phyloP scores from a whole-genome alignment of 768 basidiomycete genomes.

The Kwoniella heveanensis region DNA sequence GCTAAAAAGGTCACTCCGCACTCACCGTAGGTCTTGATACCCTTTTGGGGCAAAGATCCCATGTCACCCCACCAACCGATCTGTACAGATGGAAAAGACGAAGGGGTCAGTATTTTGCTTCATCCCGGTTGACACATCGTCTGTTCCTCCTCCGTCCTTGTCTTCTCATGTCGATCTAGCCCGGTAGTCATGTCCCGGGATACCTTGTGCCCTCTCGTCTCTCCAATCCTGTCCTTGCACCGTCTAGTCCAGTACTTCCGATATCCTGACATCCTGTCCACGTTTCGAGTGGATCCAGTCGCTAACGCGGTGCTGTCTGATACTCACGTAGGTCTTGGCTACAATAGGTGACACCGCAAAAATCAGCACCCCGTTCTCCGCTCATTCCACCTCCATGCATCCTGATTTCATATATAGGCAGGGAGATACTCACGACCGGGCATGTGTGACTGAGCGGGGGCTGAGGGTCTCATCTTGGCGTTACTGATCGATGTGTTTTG shows the following conservation, averaged over 20 bases:
- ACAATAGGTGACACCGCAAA: not conserved
- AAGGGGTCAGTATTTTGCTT: conserved; percentile 1
- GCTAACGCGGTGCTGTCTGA: not conserved
- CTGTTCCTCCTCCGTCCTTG: not conserved
- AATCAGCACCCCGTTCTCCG: conserved; percentile 7
- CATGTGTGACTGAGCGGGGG: conserved; percentile 65
- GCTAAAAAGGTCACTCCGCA: conserved; percentile 30
- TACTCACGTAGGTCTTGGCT: conserved; percentile 83
- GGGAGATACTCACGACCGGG: conserved; percentile 67
- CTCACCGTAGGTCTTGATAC: conserved; percentile 79
- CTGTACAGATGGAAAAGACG: conserved; percentile 59
- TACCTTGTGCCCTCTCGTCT: not conserved
- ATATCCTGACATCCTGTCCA: too few species aligned
- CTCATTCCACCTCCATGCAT: not conserved
- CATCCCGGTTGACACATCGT: not conserved
- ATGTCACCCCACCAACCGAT: conserved; percentile 89
- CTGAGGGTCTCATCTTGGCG: conserved; percentile 60
- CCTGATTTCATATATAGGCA: not conserved
- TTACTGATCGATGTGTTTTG: not conserved
- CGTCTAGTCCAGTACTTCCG: too few species aligned
- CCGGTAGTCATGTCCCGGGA: not conserved
- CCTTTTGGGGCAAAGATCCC: conserved; percentile 70
- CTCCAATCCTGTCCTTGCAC: too few species aligned
- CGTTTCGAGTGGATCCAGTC: too few species aligned
- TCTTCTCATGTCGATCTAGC: not conserved